Conservation (phyloP, 768 basidiomycete species). For the Tulasnella sp. region DNA sequence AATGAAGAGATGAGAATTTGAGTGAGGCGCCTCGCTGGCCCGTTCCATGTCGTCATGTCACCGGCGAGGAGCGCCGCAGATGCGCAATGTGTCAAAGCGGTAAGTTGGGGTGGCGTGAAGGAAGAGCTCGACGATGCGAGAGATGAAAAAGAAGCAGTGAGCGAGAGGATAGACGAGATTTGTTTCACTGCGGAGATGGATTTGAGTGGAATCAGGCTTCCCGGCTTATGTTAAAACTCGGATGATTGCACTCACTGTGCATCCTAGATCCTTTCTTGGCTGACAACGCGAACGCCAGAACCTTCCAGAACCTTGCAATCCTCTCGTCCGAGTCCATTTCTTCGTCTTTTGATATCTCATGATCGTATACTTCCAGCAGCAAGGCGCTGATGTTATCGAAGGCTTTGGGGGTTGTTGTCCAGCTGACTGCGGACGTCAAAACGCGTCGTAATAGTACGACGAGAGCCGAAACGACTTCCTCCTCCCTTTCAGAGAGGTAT, state of each 20-base stretch:
- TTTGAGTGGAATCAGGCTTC: background rate
- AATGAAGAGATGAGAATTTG: conserved; percentile 34
- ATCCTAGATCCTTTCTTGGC: conserved; percentile 65
- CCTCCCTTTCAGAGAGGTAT: conserved; percentile 32
- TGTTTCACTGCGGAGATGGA: conserved; percentile 26
- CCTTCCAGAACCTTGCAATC: conserved; percentile 25
- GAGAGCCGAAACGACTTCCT: conserved; percentile 27
- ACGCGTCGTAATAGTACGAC: conserved; percentile 55
- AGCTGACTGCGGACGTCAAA: conserved; percentile 72
- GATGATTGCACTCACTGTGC: conserved; percentile 35
- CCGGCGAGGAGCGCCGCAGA: conserved; percentile 30
- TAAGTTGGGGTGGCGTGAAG: background rate
- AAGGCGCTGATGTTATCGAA: conserved; percentile 47
- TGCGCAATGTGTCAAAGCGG: background rate
- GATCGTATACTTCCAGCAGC: conserved; percentile 27
- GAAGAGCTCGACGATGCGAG: background rate
- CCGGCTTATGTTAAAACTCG: background rate
- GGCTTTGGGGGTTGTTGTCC: conserved; percentile 58
- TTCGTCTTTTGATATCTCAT: background rate
- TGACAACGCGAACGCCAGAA: conserved; percentile 44
- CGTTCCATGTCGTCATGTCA: conserved; percentile 38
- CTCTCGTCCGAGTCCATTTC: background rate
- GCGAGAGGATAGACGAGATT: conserved; percentile 17
- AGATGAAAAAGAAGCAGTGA: conserved; percentile 23
- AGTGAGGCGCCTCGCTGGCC: conserved; percentile 42